Conservation (phyloP, 2,329 filamentous ascomycete species). For the Sarocladium kiliense region DNA sequence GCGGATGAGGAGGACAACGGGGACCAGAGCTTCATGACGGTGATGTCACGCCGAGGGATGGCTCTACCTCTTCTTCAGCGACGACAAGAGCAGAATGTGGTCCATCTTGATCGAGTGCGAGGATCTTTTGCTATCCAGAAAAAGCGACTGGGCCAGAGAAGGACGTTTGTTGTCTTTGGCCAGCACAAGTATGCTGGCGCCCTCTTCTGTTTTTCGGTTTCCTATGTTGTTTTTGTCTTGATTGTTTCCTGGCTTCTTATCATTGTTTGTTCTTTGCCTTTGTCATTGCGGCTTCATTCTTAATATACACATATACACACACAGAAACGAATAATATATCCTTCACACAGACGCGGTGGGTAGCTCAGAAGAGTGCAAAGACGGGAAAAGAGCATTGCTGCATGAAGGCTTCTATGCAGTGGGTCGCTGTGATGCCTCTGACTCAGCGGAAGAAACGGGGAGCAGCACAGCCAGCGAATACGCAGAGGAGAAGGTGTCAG, state of each 20-base stretch:
- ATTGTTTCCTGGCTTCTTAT: neutral
- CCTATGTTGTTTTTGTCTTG: neutral
- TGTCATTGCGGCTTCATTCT: neutral
- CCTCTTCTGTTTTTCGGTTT: neutral
- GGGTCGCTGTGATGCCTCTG: no score
- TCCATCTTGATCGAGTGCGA: neutral
- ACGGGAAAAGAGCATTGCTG: no score
- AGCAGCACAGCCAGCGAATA: neutral
- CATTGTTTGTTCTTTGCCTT: neutral
- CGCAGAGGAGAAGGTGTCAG: neutral
- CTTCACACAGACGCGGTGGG: neutral
- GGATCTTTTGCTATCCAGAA: neutral
- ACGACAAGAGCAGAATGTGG: neutral
- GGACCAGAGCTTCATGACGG: neutral
- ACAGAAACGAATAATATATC: conserved; percentile 1
- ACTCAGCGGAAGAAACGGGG: no score
- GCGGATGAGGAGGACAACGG: conserved; percentile 2
- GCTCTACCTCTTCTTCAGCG: no score
- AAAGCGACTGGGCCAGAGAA: neutral
- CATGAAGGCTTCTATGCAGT: no score
- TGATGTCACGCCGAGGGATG: neutral
- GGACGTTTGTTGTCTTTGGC: neutral
- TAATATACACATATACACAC: conserved; percentile 3
- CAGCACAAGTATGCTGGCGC: neutral
- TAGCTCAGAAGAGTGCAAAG: no score